Conservation (phyloP, 345 rosid species). For the Noccaea bulbosa region DNA sequence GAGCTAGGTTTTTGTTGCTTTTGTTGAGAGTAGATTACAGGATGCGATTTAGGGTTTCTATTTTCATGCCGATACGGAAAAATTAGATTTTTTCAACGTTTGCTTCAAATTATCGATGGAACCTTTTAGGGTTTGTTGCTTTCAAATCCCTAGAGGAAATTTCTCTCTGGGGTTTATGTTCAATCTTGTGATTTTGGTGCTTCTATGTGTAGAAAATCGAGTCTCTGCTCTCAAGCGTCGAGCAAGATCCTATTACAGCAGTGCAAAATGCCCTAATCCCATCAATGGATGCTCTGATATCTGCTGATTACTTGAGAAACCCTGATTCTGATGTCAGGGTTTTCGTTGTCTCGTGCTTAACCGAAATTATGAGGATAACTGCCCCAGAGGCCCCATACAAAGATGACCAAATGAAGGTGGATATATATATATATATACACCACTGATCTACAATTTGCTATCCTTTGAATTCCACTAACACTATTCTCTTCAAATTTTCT, state of each 20-base stretch:
- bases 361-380: conserved; percentile 74
- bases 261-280: conserved; percentile 59
- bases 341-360: conserved; percentile 70
- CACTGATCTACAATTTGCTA: neutral
- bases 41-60: conserved; percentile 38
- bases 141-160: neutral
- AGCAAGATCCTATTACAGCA: conserved; percentile 58
- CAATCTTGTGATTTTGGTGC: conserved; percentile 12
- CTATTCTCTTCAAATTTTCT: conserved; percentile 4
- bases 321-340: conserved; percentile 62
- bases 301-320: conserved; percentile 58
- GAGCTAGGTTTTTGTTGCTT: conserved; percentile 22
- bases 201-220: conserved; percentile 55
- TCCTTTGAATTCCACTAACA: conserved; percentile 2
- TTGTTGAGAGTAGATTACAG: conserved; percentile 22
- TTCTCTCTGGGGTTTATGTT: conserved; percentile 19
- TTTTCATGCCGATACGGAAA: neutral
- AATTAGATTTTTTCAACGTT: neutral
- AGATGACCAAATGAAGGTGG: conserved; percentile 76
- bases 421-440: neutral
- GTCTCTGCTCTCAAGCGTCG: conserved; percentile 57
- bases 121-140: conserved; percentile 19
- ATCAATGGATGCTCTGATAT: conserved; percentile 64
- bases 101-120: conserved; percentile 3
- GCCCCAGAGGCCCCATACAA: conserved; percentile 78